Conservation (phyloP, 495 filamentous ascomycete species). For the Articulospora tetracladia region DNA sequence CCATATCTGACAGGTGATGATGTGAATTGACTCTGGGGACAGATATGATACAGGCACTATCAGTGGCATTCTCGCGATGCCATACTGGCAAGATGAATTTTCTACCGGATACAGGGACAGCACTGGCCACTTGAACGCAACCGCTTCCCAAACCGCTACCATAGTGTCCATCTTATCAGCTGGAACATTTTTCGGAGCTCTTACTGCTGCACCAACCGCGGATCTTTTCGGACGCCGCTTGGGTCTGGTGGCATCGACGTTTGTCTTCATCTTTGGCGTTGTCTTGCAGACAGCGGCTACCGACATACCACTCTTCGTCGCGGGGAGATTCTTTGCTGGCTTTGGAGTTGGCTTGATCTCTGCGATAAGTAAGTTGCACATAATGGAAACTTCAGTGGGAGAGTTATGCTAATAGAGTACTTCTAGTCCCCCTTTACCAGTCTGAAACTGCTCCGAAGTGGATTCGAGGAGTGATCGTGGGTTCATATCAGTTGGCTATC, state of each 20-base stretch:
- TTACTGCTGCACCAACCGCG: conserved; percentile 59
- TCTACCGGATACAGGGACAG: conserved; percentile 59
- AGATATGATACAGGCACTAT: conserved; percentile 88
- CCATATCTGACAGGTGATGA: no score
- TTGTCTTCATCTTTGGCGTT: conserved; percentile 73
- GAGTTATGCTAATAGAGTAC: no score
- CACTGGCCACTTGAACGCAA: conserved; percentile 50
- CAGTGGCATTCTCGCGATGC: conserved; percentile 79
- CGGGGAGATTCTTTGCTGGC: conserved; percentile 77
- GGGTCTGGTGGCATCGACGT: conserved; percentile 61
- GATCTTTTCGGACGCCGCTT: conserved; percentile 71
- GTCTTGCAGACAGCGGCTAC: conserved; percentile 69
- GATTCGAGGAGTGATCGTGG: conserved; percentile 83
- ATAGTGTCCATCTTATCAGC: conserved; percentile 84
- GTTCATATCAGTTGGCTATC: conserved; percentile 81
- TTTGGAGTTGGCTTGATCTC: conserved; percentile 80
- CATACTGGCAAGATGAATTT: conserved; percentile 66
- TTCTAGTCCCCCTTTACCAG: conserved; percentile 73
- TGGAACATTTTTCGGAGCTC: conserved; percentile 82
- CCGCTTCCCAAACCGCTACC: conserved; percentile 57
- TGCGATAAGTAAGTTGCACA: conserved; percentile 54
- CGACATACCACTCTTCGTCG: conserved; percentile 62
- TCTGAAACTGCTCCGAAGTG: conserved; percentile 82
- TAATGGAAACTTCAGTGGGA: no score
- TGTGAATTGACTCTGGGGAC: no score